Conservation (phyloP, 192 early-diverging fungal genomes). For the Coemansia brasiliensis region DNA sequence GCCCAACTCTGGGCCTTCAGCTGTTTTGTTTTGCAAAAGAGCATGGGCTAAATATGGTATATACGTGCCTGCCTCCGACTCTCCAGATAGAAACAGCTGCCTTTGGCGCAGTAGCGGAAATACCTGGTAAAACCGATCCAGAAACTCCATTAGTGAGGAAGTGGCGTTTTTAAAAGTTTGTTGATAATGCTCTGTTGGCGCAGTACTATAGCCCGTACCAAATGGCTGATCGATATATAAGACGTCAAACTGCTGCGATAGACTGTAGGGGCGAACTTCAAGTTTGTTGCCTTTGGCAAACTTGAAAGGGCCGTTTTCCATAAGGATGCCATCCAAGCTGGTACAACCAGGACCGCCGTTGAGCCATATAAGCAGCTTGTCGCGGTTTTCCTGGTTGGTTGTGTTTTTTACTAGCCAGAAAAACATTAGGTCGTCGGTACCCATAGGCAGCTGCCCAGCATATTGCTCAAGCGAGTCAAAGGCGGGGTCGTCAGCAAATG, state of each 20-base stretch:
- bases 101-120: constrained; percentile 56
- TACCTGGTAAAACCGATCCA: constrained; percentile 58
- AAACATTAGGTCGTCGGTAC: constrained; percentile 46
- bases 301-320: constrained; percentile 67
- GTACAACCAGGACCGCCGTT: constrained; percentile 68
- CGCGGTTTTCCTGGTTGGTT: constrained; percentile 50
- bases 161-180: constrained; percentile 46
- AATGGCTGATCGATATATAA: constrained; percentile 68
- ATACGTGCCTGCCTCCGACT: constrained; percentile 73
- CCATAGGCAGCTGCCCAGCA: constrained; percentile 50
- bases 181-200: constrained; percentile 11
- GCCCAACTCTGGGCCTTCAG: constrained; percentile 30
- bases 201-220: constrained; percentile 60
- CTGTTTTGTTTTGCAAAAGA: constrained; percentile 49
- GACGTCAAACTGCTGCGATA: constrained; percentile 54
- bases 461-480: constrained; percentile 37
- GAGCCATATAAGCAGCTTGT: constrained; percentile 61
- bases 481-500: constrained; percentile 36
- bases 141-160: constrained; percentile 54
- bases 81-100: constrained; percentile 70
- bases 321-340: constrained; percentile 66
- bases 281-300: constrained; percentile 38
- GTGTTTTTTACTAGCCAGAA: constrained; percentile 56
- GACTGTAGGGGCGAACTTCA: constrained; percentile 31
- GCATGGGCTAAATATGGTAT: constrained; percentile 67